Conservation (phyloP, 1,284 basidiomycete species). For the Heterobasidion parviporum region DNA sequence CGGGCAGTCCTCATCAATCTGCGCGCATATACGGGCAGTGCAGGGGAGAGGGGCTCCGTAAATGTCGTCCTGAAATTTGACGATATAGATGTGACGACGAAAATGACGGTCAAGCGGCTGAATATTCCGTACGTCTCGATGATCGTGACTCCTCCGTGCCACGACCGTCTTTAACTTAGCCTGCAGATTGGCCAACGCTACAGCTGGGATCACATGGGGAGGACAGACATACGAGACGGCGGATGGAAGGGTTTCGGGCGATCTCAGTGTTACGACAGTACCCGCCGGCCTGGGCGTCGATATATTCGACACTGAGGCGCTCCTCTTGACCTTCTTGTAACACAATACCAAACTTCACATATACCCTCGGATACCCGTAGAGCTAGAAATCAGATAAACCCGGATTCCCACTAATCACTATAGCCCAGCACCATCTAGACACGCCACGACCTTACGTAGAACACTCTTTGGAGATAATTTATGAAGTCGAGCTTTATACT, state of each 20-base stretch:
- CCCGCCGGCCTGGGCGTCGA: constrained; percentile 35
- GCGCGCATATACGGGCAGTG: constrained; percentile 29
- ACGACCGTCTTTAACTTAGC: constrained; percentile 9
- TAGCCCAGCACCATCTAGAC: no score
- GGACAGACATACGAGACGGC: constrained; percentile 57
- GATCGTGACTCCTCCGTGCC: neutral
- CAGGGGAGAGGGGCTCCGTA: constrained; percentile 25
- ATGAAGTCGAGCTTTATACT: no score
- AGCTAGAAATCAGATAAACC: no score
- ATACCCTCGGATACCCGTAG: no score
- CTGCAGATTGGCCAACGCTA: constrained; percentile 46
- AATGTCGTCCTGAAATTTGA: constrained; percentile 36
- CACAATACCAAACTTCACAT: no score
- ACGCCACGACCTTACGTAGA: no score
- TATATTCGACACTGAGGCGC: constrained; percentile 46
- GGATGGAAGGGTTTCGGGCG: constrained; percentile 38
- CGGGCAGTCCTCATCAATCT: constrained; percentile 54
- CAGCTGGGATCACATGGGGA: constrained; percentile 48
- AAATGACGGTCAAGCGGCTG: constrained; percentile 35
- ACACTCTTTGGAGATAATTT: no score
- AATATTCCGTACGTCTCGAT: constrained; percentile 30
- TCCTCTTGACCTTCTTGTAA: constrained; percentile 29
- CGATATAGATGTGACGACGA: constrained; percentile 12
- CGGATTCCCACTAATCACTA: no score
- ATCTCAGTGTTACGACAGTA: constrained; percentile 24